These are phyloP conservation scores for Bipolaris bicolor DNA, from an alignment of 2,329 filamentous ascomycete genomes.

Conservation along the genomic window DNA sequence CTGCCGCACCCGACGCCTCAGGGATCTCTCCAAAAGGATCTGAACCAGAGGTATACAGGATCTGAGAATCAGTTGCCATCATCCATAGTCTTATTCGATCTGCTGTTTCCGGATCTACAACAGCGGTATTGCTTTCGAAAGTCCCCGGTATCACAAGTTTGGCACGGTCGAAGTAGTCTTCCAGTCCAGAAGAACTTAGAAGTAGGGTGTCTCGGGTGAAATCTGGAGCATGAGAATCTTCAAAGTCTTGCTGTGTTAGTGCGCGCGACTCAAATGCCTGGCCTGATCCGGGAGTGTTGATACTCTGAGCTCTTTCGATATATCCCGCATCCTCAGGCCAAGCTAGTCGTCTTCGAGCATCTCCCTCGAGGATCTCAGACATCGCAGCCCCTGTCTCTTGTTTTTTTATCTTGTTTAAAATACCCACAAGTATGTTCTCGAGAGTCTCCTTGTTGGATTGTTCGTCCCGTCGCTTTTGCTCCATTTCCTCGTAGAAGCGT, in stretches of 20 bases:
- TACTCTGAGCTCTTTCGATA: background rate
- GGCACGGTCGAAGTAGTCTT: constrained; percentile 1
- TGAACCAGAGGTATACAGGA: background rate
- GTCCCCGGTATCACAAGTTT: background rate
- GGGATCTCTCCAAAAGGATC: background rate
- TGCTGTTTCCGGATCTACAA: background rate
- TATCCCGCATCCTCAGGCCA: background rate
- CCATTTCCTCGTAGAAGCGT: background rate
- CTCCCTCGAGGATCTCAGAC: background rate
- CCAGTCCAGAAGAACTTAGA: background rate
- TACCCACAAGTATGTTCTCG: background rate
- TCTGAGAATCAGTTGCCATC: background rate
- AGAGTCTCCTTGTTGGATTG: background rate
- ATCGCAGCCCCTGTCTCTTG: background rate
- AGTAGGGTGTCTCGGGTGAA: background rate
- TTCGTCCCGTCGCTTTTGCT: background rate
- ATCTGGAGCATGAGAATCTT: background rate
- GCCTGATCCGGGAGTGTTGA: background rate
- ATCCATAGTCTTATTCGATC: background rate
- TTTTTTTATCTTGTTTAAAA: background rate
- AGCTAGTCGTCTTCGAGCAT: background rate
- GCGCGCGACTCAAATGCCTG: background rate
- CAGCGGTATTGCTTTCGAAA: background rate
- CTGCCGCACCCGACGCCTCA: background rate
- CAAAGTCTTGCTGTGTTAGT: background rate